Percentiles rank a stretch among this genome's conserved stretches.
Conservation (phyloP, 106 monocot species). For the Gastrodia elata region DNA sequence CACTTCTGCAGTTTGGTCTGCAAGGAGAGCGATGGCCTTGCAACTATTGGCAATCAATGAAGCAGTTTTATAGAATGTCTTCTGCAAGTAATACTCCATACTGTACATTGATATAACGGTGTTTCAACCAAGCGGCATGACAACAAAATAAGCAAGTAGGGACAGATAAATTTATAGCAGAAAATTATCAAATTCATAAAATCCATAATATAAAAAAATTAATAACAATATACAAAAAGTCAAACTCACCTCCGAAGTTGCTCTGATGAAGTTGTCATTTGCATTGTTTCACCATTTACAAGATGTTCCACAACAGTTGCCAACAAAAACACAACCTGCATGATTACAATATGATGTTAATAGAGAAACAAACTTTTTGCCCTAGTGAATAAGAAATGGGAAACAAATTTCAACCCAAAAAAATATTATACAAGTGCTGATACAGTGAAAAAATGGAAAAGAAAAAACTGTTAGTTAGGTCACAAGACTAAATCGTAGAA, state of each 20-base stretch:
- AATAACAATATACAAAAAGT: not conserved
- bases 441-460: no score
- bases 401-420: not conserved
- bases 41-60: slow-evolving; percentile 85
- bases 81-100: slow-evolving; percentile 86
- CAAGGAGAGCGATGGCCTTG: slow-evolving; percentile 72
- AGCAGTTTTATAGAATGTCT: slow-evolving; percentile 88
- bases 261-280: slow-evolving; percentile 61
- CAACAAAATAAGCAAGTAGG: not conserved
- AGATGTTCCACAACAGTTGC: slow-evolving; percentile 79
- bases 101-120: slow-evolving; percentile 22
- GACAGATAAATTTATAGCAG: not conserved
- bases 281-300: slow-evolving; percentile 91
- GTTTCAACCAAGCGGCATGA: not conserved
- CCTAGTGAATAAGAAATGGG: not conserved
- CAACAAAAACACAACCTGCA: slow-evolving; percentile 67
- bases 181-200: not conserved
- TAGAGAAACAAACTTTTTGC: not conserved
- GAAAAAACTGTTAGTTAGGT: no score
- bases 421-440: no score
- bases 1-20: slow-evolving; percentile 79
- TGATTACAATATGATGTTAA: not conserved
- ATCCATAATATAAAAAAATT: not conserved
- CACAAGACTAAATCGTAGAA: no score
- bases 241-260: slow-evolving; percentile 57